Evolutionary conservation across 495 filamentous ascomycete genomes (phyloP), one percentile per base, ranked within the genome.

Genomic region (Penicillium ucsense): DNA sequence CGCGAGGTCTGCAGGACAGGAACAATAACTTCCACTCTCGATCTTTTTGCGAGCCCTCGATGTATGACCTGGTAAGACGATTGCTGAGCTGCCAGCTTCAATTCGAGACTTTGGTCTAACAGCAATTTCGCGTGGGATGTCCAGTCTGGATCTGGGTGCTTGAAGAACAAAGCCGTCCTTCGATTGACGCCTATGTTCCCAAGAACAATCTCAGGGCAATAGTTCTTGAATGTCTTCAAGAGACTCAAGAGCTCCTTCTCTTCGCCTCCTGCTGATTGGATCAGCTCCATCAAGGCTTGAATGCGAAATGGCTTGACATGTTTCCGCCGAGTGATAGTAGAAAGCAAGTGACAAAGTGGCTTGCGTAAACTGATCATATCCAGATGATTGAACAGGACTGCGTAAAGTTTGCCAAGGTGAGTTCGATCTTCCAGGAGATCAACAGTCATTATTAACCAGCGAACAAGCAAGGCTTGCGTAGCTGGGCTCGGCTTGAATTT

Each of bases 151-250:
- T 88, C 82, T 20, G 87, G 85, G 59, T 89, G 81, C 74, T 89
- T 74, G 52, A 73, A 64, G 53, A 70, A 67, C 37, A 74, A 45
- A 3, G 52, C 60, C 54, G 62, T 54, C 56, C 66, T 55, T 41
- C 61, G 52, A 38, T 65, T 60, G 31, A 62, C 36, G 1, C 72
- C 74, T 10, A 74, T 63, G 56, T 82, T 80, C 33, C 82, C 84
- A n/a, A 90, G 67, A 48, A 94, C 84, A 41, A 94, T 83, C 63
- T 94, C 88, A 5, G 89, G 88, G 56, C 88, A 92, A 57, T 91
- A 92, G 59, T 89, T 87, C 56, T 92, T 92, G 67, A 84, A 95
- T 6, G 89, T 75, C 47, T 80, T 78, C 29, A 94, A 72, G n/a
- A 95, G 72, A n/a, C 83, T 83, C 29, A 83, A 71, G 35, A 95